phyloP scores from a whole-genome alignment of 179 eudicot species.

The Gypsophila paniculata region DNA sequence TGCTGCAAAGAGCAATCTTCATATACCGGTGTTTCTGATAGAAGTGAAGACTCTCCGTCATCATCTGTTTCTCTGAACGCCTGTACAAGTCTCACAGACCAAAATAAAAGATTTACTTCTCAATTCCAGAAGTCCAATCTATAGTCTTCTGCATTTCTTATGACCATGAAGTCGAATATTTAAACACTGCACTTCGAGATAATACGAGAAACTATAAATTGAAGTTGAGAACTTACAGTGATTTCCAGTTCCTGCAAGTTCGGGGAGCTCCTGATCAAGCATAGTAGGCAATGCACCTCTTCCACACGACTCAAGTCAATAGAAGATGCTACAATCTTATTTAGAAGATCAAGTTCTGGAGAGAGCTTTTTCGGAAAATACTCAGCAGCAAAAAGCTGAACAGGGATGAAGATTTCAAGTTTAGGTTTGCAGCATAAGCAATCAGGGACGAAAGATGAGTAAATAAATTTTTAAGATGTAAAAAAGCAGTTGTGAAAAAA shows the following conservation, averaged over 20 bases:
- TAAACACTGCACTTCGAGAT: not conserved
- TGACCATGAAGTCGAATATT: not conserved
- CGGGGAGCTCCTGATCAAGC: slow-evolving; percentile 6
- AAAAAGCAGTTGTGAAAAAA: not conserved
- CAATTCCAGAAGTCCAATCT: not conserved
- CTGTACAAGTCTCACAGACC: not conserved
- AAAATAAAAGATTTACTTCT: not conserved
- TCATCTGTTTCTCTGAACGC: not conserved
- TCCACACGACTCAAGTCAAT: slow-evolving; percentile 2
- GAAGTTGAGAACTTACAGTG: not conserved
- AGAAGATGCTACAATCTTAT: not conserved
- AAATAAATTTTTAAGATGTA: not conserved
- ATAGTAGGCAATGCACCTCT: not conserved
- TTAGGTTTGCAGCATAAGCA: not conserved
- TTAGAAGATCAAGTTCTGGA: not conserved
- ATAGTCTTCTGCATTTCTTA: not conserved
- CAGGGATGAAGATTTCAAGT: not conserved
- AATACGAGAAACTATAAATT: not conserved
- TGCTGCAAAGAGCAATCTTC: slow-evolving; percentile 8
- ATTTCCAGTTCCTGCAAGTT: slow-evolving; percentile 6
- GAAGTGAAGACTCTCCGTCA: not conserved
- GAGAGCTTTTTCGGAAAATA: not conserved
- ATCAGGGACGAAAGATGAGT: not conserved
- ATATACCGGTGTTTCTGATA: not conserved
- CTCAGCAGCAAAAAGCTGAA: not conserved